A percentile compares a stretch with the other conserved stretches of the same genome.
Conservation (phyloP, 1,284 basidiomycete genomes). For the Sanghuangporus sanghuang region DNA sequence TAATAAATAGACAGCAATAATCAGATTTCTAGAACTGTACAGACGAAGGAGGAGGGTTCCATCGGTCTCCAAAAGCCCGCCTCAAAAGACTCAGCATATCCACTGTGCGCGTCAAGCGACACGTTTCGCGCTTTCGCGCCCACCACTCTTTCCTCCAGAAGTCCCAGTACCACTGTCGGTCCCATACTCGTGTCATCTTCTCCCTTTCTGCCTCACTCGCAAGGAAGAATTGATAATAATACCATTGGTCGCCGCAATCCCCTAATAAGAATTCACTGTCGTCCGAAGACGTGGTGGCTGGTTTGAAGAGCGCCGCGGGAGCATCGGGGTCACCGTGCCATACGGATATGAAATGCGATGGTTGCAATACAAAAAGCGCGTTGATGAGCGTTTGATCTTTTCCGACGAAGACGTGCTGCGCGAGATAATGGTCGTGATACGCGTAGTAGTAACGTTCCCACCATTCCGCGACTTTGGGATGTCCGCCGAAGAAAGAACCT, state of each 20-base stretch:
- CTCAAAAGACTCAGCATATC: conserved; percentile 6
- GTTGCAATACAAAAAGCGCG: conserved; percentile 41
- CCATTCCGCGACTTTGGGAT: conserved; percentile 36
- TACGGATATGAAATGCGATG: conserved; percentile 39
- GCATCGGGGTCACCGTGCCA: conserved; percentile 23
- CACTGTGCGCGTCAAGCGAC: conserved; percentile 11
- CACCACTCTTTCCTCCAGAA: conserved; percentile 15
- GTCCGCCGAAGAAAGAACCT: conserved; percentile 55
- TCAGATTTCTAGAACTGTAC: conserved; percentile 5
- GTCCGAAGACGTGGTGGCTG: conserved; percentile 17
- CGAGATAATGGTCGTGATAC: conserved; percentile 44
- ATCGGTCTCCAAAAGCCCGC: conserved; percentile 9
- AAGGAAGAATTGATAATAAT: conserved; percentile 46
- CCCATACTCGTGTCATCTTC: conserved; percentile 27
- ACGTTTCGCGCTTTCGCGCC: conserved; percentile 3
- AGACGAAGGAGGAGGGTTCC: conserved; percentile 9
- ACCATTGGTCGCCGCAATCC: conserved; percentile 39
- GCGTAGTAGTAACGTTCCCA: conserved; percentile 40
- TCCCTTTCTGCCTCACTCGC: conserved; percentile 28
- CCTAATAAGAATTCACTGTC: conserved; percentile 27
- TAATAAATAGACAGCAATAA: background rate
- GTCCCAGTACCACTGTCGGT: conserved; percentile 6
- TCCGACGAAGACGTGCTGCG: conserved; percentile 41
- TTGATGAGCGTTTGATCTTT: conserved; percentile 50
- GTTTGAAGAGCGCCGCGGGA: conserved; percentile 9